phyloP scores from a whole-genome alignment of 2,329 filamentous ascomycete genomes.

The Pochonia chlamydosporia region DNA sequence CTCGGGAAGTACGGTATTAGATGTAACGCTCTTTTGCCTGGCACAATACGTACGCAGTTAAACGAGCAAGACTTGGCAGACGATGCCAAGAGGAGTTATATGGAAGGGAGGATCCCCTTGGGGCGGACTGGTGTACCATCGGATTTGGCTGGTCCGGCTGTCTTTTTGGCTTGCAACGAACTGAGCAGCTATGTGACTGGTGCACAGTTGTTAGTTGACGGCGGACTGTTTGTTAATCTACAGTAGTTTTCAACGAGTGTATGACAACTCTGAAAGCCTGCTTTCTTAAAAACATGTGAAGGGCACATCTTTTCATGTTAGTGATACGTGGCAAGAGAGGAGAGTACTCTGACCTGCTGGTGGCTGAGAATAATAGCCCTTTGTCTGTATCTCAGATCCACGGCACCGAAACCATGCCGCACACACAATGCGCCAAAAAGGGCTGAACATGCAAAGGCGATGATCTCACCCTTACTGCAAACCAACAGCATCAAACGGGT shows the following conservation, averaged over 20 bases:
- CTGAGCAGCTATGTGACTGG: slow-evolving; percentile 79
- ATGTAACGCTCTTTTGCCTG: slow-evolving; percentile 79
- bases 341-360: too few species aligned
- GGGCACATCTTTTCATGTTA: too few species aligned
- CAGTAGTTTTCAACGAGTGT: slow-evolving; percentile 46
- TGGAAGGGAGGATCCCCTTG: slow-evolving; percentile 75
- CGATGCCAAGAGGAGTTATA: slow-evolving; percentile 65
- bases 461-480: too few species aligned
- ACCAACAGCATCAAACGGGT: too few species aligned
- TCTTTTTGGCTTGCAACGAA: slow-evolving; percentile 76
- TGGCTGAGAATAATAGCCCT: too few species aligned
- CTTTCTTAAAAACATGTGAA: too few species aligned
- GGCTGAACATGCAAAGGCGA: too few species aligned
- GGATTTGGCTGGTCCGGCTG: slow-evolving; percentile 79
- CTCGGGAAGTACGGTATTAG: slow-evolving; percentile 70
- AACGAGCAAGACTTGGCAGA: slow-evolving; percentile 79
- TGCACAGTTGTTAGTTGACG: slow-evolving; percentile 79
- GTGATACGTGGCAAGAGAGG: too few species aligned
- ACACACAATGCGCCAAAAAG: too few species aligned
- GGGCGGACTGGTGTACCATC: slow-evolving; percentile 64
- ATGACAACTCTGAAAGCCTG: too few species aligned
- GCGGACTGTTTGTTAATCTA: slow-evolving; percentile 83
- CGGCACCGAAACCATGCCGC: too few species aligned
- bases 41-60: slow-evolving; percentile 76
- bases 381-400: too few species aligned